A percentile compares a stretch with the other conserved stretches of the same genome.
These are phyloP conservation scores for Lasiodiplodia citricola DNA, from an alignment of 2,329 filamentous ascomycete species.

Conservation along the genomic window DNA sequence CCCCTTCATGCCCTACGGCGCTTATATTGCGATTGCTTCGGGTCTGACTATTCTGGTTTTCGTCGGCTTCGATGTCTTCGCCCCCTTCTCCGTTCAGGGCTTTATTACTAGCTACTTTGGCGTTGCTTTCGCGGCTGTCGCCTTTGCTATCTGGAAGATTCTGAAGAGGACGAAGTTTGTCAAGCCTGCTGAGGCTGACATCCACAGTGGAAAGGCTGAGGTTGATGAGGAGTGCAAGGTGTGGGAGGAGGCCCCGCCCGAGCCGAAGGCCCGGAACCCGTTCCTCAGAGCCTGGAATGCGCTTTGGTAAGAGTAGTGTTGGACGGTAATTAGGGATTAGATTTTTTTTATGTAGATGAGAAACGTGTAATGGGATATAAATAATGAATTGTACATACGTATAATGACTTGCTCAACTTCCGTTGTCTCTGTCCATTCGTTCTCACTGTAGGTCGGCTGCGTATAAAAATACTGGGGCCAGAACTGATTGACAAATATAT, in stretches of 20 bases:
- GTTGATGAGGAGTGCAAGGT: conserved; percentile 18
- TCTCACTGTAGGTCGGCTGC: too few species aligned
- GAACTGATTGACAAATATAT: too few species aligned
- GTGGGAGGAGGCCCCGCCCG: conserved; percentile 11
- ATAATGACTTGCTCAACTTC: too few species aligned
- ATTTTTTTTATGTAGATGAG: neutral
- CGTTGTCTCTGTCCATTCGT: too few species aligned
- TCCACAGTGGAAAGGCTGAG: conserved; percentile 9
- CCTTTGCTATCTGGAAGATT: conserved; percentile 39
- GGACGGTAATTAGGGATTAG: neutral
- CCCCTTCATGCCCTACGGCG: conserved; percentile 17
- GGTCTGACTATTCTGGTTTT: neutral
- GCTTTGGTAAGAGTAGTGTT: neutral
- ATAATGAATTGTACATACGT: too few species aligned
- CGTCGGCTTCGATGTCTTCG: conserved; percentile 22
- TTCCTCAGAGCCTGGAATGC: conserved; percentile 8
- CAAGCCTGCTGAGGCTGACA: conserved; percentile 24
- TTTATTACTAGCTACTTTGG: conserved; percentile 20
- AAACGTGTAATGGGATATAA: neutral
- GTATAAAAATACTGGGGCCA: too few species aligned
- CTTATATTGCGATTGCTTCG: neutral
- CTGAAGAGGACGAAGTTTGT: conserved; percentile 38
- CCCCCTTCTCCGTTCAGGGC: conserved; percentile 4
- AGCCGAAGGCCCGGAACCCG: conserved; percentile 8
- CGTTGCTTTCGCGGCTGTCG: conserved; percentile 24